Evolutionary conservation across 495 filamentous ascomycete genomes (phyloP).

Genomic region (Amniculicola lignicola): DNA sequence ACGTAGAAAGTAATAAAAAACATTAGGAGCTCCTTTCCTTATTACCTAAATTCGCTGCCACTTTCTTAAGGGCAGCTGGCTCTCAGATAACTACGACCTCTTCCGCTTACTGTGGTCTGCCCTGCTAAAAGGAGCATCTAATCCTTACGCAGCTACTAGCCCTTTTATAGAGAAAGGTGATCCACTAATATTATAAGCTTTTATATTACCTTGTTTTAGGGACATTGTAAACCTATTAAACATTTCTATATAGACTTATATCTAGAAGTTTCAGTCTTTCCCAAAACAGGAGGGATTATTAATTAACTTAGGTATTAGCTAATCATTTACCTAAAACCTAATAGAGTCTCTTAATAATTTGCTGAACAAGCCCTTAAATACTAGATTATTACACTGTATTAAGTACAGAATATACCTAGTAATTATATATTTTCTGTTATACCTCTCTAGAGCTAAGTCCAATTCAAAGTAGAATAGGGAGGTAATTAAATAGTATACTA

Average conservation of each 20-base stretch:
- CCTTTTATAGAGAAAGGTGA: conserved; percentile 15
- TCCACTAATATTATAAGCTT: conserved; percentile 19
- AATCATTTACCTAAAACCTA: conserved; percentile 12
- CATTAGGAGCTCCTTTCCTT: background rate
- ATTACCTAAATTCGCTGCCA: background rate
- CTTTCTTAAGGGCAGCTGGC: background rate
- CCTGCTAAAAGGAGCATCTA: conserved; percentile 9
- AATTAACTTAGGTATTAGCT: background rate
- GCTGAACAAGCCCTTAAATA: background rate
- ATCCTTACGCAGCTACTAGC: conserved; percentile 5
- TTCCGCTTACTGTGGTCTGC: conserved; percentile 15
- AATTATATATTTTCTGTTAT: conserved; percentile 14
- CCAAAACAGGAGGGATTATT: conserved; percentile 4
- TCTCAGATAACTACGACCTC: background rate
- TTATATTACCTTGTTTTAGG: conserved; percentile 1
- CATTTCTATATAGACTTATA: conserved; percentile 2
- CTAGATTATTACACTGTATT: background rate
- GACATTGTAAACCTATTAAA: conserved; percentile 10
- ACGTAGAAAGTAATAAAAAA: background rate
- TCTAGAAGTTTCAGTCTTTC: conserved; percentile 16
- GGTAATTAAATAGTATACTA: background rate
- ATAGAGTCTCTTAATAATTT: conserved; percentile 4
- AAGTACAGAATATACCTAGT: conserved; percentile 3
- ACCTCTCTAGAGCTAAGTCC: background rate
- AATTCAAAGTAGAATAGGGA: conserved; percentile 10